Base-by-base conservation (phyloP, 2,329 filamentous ascomycete genomes). In the Monilinia aucupariae region DNA sequence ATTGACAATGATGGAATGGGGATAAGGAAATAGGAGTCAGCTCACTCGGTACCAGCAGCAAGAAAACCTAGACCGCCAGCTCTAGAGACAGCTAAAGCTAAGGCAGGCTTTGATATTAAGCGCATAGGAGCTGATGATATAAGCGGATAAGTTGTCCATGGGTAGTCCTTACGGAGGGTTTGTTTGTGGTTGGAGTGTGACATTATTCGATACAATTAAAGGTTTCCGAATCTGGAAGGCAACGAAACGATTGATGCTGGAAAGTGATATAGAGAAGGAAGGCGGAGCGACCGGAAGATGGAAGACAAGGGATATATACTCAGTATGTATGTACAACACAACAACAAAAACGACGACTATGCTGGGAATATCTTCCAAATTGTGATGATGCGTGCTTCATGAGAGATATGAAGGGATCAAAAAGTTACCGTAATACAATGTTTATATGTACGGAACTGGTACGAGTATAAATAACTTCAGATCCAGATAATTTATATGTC, bases 71-170 rank as follows among this genome's bases (percentile, higher is more conserved):
- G 65, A 4, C 80, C 81, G 6, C 81, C 80, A 39, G 82, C 81
- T 68, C 75, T 75, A 2, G 82, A 85, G 17, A 90, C 80, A 50
- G 84, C 81, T 39, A 85, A 76, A 3, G 86, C 85, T 3, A 91
- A 79, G 0, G 75, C 68, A 71, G 79, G 65, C 72, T 81, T 70
- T 73, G 79, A 68, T 80, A 90, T 83, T 43, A 85, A 78, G 52
- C 86, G 82, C 88, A 92, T 91, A 0, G 89, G 89, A 1, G 86
- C 88, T 45, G 79, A 78, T 52, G 81, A 77, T 37, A 91, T 79
- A 25, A 89, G 45, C 22, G 64, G 64, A 51, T 58, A 49, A 22
- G 51, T 37, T 37, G 48, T 61, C 64, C 64, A 65, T 56, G 64
- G 62, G 20, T 64, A 65, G 49, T 60, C 56, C n/a, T 54, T 61